Base-by-base conservation (phyloP, 2,329 filamentous ascomycete genomes). In the Aureobasidium subglaciale region DNA sequence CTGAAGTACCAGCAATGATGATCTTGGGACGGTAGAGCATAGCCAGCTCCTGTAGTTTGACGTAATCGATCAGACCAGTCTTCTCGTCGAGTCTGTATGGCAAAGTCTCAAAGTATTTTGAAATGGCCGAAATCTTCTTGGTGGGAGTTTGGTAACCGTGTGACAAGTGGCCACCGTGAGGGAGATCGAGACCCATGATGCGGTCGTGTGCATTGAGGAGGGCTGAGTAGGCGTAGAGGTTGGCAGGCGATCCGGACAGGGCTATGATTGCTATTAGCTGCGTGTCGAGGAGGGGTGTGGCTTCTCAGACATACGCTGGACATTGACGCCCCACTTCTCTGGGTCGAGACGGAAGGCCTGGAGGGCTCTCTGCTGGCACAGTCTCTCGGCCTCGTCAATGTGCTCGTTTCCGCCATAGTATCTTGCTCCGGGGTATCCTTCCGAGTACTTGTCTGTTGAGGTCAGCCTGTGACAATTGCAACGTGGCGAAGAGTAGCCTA, bases 21-120 rank as follows among this genome's bases (percentile, higher is more conserved):
- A 96, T 82, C 81, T 97, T 97, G 65, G 93, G 93, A 63, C 93
- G 87, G 82, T 92, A 99, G 67, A 99, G 82, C 62, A 86, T 78
- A 57, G 91, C 92, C 67, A 93, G 86, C 78, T 95, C 88, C 76
- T 93, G 87, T 61, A 99, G 85, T 67, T 82, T 84, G 67, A 95
- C 90, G 74, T 99, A 99, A 76, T 99, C 93, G 68, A 99, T 99
- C 73, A 97, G 85, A 64, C 93, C 93, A 29, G 93, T 97, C 67
- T 88, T 83, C 65, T 88, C 81, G 73, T 93, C 80, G 61, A 97
- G 86, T 60, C 90, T 86, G 81, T 99, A 99, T 56, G 93, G 93
- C 75, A 99, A 86, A 58, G 93, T 99, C 81, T 99, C 92, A 71
- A 97, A 99, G 83, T 99, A 99, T 68, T 92, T 97, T 35, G 92